Percentiles rank a stretch among this genome's conserved stretches.
phyloP scores from a whole-genome alignment of 2,329 filamentous ascomycete species.

The Alternaria triticina region DNA sequence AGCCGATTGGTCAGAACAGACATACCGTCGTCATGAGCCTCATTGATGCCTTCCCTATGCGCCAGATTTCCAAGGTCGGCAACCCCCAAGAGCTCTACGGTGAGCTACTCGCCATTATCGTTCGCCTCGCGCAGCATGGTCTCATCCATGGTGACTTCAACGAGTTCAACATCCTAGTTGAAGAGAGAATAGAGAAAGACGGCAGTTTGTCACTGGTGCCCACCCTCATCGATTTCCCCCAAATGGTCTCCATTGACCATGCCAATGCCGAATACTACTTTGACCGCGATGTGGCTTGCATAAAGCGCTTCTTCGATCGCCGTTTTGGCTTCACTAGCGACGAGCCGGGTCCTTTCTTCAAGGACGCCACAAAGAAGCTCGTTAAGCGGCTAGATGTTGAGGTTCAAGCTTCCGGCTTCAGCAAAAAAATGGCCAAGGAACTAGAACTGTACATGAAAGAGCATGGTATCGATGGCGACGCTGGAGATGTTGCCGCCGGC shows the following conservation, averaged over 20 bases:
- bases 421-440: constrained; percentile 95
- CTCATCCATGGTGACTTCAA: constrained; percentile 99
- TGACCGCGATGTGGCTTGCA: constrained; percentile 91
- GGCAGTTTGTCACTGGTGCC: constrained; percentile 68
- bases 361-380: constrained; percentile 76
- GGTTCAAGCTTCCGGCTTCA: constrained; percentile 92
- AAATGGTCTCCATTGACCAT: constrained; percentile 97
- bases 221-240: constrained; percentile 94
- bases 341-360: constrained; percentile 82
- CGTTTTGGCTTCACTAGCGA: constrained; percentile 87
- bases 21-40: constrained; percentile 97
- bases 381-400: constrained; percentile 81
- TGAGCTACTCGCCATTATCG: constrained; percentile 86
- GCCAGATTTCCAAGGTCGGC: constrained; percentile 84
- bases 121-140: constrained; percentile 82
- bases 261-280: constrained; percentile 96
- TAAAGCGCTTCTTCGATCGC: constrained; percentile 91
- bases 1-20: constrained; percentile 85
- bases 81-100: constrained; percentile 86
- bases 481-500: constrained; percentile 43
- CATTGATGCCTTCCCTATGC: constrained; percentile 88
- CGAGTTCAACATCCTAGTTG: constrained; percentile 97
- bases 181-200: constrained; percentile 64
- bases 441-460: constrained; percentile 88
- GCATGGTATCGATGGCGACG: constrained; percentile 64